Evolutionary conservation across 2,329 filamentous ascomycete species (phyloP).

Genomic region (Neobulgaria alba): DNA sequence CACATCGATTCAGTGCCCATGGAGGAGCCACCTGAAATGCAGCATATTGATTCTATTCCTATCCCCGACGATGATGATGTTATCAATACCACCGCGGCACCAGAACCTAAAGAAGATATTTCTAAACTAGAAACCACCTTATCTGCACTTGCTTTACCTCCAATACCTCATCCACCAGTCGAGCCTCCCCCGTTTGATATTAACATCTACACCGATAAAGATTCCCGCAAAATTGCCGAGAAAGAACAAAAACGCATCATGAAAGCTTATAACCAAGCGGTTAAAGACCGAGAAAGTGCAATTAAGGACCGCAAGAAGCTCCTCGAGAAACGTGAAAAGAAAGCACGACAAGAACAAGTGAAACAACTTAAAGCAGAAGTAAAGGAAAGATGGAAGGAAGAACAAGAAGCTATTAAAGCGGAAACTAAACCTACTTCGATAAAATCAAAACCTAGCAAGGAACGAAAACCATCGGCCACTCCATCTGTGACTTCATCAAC

Average conservation of each 20-base stretch:
- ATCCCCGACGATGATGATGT: conserved; percentile 26
- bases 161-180: conserved; percentile 42
- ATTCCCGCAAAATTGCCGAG: conserved; percentile 57
- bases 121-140: conserved; percentile 6
- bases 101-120: conserved; percentile 4
- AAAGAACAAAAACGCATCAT: conserved; percentile 55
- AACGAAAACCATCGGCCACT: conserved; percentile 9
- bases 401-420: conserved; percentile 20
- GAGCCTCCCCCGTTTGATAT: conserved; percentile 49
- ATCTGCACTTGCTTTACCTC: conserved; percentile 30
- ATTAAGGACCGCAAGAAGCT: conserved; percentile 55
- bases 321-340: conserved; percentile 41
- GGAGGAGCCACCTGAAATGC: conserved; percentile 22
- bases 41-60: conserved; percentile 33
- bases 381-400: conserved; percentile 27
- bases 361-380: conserved; percentile 29
- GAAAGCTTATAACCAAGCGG: conserved; percentile 56
- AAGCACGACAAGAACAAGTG: conserved; percentile 32
- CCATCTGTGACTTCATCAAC: neutral
- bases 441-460: conserved; percentile 11
- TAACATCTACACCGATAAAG: conserved; percentile 51
- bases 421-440: conserved; percentile 15
- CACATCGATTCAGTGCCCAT: conserved; percentile 35
- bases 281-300: conserved; percentile 58
- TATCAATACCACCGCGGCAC: neutral